Evolutionary conservation across 768 basidiomycete species (phyloP).

Genomic region (Leccinum disarticulatum): DNA sequence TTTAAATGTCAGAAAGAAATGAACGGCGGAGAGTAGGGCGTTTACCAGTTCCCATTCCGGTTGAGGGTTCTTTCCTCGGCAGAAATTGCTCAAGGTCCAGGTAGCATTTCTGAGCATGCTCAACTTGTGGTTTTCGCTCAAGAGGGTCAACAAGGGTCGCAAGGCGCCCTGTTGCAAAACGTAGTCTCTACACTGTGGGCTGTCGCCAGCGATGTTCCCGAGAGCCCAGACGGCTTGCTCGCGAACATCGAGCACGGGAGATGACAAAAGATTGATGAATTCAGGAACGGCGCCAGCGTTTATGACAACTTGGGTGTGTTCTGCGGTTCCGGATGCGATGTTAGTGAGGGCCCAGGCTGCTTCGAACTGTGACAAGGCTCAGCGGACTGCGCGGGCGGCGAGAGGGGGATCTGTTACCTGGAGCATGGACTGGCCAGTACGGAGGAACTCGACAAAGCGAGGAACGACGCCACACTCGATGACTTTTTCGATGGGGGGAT

Average conservation of each 20-base stretch:
- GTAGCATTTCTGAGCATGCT: slow-evolving; percentile 99
- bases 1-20: slow-evolving; percentile 14
- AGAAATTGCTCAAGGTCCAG: slow-evolving; percentile 99
- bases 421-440: slow-evolving; percentile 77
- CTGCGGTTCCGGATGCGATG: slow-evolving; percentile 96
- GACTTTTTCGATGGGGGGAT: slow-evolving; percentile 97
- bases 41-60: slow-evolving; percentile 96
- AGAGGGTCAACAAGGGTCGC: slow-evolving; percentile 81
- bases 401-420: slow-evolving; percentile 50
- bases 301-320: slow-evolving; percentile 98
- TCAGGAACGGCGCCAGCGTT: slow-evolving; percentile 91
- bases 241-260: slow-evolving; percentile 92
- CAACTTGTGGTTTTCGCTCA: slow-evolving; percentile 97
- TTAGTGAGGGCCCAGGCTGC: slow-evolving; percentile 98
- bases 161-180: slow-evolving; percentile 93
- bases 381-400: slow-evolving; percentile 7
- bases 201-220: slow-evolving; percentile 98
- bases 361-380: slow-evolving; percentile 65
- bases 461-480: slow-evolving; percentile 97
- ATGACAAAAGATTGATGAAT: slow-evolving; percentile 95
- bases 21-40: slow-evolving; percentile 15
- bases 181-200: slow-evolving; percentile 95
- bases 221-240: slow-evolving; percentile 99
- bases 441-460: slow-evolving; percentile 94
- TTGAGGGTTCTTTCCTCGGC: slow-evolving; percentile 96